Evolutionary conservation across 2,329 filamentous ascomycete species (phyloP).

Genomic region (Stemphylium lycopersici): DNA sequence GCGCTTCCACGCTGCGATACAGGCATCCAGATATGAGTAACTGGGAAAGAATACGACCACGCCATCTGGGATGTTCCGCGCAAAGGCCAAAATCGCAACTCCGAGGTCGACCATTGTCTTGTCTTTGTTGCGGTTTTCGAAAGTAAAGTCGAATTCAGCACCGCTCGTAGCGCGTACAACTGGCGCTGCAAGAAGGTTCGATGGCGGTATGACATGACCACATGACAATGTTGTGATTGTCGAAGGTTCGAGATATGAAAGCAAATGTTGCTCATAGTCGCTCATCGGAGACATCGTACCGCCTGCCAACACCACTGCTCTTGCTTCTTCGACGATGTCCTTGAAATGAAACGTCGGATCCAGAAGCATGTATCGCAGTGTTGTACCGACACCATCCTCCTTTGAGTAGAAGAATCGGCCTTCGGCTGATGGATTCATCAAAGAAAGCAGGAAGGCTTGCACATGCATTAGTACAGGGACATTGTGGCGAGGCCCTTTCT

Average conservation of each 20-base stretch:
- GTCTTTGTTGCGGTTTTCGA: slow-evolving; percentile 72
- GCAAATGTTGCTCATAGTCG: slow-evolving; percentile 86
- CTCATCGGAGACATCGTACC: slow-evolving; percentile 98
- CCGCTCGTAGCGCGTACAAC: slow-evolving; percentile 60
- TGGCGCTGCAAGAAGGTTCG: slow-evolving; percentile 80
- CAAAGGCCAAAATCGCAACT: slow-evolving; percentile 72
- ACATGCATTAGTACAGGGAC: slow-evolving; percentile 67
- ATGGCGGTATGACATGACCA: slow-evolving; percentile 86
- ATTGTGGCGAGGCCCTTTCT: slow-evolving; percentile 35
- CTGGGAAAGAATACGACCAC: slow-evolving; percentile 96
- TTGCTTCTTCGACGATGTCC: slow-evolving; percentile 81
- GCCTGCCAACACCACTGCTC: slow-evolving; percentile 87
- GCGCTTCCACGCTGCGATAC: slow-evolving; percentile 57
- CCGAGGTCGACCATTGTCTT: slow-evolving; percentile 77
- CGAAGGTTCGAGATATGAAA: slow-evolving; percentile 70
- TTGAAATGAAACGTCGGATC: slow-evolving; percentile 92
- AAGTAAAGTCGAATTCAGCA: slow-evolving; percentile 82
- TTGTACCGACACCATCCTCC: slow-evolving; percentile 58
- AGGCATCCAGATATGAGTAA: slow-evolving; percentile 85
- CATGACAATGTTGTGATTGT: slow-evolving; percentile 85
- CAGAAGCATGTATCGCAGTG: slow-evolving; percentile 83
- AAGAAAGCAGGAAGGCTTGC: slow-evolving; percentile 73
- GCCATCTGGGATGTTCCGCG: slow-evolving; percentile 79
- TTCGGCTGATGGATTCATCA: slow-evolving; percentile 82
- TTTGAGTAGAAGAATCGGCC: slow-evolving; percentile 65